Evolutionary conservation across 2,329 filamentous ascomycete species (phyloP).

Genomic region (Neofusicoccum cordaticola): DNA sequence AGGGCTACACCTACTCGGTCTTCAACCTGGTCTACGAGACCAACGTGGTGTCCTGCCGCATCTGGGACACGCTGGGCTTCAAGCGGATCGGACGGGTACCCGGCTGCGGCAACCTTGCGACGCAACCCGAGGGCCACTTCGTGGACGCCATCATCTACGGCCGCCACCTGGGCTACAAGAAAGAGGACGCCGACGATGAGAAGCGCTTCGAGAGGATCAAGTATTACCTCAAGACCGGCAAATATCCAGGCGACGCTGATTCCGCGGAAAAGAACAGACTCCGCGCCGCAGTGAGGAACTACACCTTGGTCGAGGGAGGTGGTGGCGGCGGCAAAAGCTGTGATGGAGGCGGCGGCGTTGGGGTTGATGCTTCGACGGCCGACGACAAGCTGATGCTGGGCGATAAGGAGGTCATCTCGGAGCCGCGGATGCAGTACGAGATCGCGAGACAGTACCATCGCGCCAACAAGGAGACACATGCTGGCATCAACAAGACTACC

Average conservation of each 20-base stretch:
- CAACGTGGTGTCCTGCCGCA: slow-evolving; percentile 82
- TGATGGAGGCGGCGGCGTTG: slow-evolving; percentile 17
- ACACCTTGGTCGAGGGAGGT: slow-evolving; percentile 66
- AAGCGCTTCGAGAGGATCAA: slow-evolving; percentile 98
- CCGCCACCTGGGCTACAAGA: slow-evolving; percentile 58
- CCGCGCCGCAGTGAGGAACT: slow-evolving; percentile 89
- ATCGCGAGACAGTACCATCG: slow-evolving; percentile 78
- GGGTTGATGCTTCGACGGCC: slow-evolving; percentile 50
- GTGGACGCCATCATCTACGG: slow-evolving; percentile 60
- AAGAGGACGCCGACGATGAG: slow-evolving; percentile 83
- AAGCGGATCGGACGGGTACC: slow-evolving; percentile 82
- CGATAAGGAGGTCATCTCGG: slow-evolving; percentile 93
- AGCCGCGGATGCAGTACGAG: slow-evolving; percentile 84
- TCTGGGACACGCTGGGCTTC: slow-evolving; percentile 90
- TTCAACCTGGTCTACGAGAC: slow-evolving; percentile 96
- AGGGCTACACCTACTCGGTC: slow-evolving; percentile 86
- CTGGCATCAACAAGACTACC: slow-evolving; percentile 97
- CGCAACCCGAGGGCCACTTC: slow-evolving; percentile 43
- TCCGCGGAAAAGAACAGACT: slow-evolving; percentile 93
- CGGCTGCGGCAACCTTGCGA: slow-evolving; percentile 50
- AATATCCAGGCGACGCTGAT: slow-evolving; percentile 90
- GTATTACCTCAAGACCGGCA: slow-evolving; percentile 91
- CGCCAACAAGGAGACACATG: slow-evolving; percentile 52
- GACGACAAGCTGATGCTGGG: slow-evolving; percentile 79
- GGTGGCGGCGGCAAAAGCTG: slow-evolving; percentile 8